Conservation (phyloP, 2,329 filamentous ascomycete species). For the Neonectria magnoliae region DNA sequence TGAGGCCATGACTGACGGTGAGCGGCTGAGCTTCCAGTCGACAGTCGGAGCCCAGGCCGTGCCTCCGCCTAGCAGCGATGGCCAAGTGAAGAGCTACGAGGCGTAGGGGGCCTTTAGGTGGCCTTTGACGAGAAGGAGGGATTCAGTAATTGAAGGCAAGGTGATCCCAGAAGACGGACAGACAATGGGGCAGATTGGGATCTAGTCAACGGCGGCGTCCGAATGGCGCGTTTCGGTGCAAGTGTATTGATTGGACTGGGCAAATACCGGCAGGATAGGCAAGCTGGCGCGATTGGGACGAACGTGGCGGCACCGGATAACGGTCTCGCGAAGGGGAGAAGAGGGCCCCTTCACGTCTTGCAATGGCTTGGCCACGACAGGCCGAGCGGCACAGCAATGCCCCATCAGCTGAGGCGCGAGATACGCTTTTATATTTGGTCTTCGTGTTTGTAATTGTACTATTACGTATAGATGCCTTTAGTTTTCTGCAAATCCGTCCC, state of each 20-base stretch:
- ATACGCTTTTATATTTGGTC: conserved; percentile 18
- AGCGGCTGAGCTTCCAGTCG: conserved; percentile 64
- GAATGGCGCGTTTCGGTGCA: conserved; percentile 24
- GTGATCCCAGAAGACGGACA: conserved; percentile 6
- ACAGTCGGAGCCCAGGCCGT: conserved; percentile 55
- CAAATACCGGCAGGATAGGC: conserved; percentile 4
- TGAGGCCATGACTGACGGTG: conserved; percentile 59
- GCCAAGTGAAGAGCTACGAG: conserved; percentile 67
- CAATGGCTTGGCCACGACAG: not conserved
- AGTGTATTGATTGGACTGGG: conserved; percentile 21
- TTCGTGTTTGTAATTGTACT: conserved; percentile 23
- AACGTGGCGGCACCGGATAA: not conserved
- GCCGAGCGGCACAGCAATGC: not conserved
- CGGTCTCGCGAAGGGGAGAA: not conserved
- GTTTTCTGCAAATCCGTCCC: conserved; percentile 1
- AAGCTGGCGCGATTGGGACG: conserved; percentile 5
- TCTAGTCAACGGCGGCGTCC: conserved; percentile 34
- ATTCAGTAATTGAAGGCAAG: conserved; percentile 1
- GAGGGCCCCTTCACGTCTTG: not conserved
- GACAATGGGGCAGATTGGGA: conserved; percentile 27
- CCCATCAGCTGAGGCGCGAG: conserved; percentile 3
- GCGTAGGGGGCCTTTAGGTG: conserved; percentile 49
- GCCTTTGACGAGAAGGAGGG: not conserved
- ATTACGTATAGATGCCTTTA: conserved; percentile 27
- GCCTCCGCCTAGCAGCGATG: conserved; percentile 65